Base-by-base conservation (phyloP, 2,329 filamentous ascomycete species). In the Neoascochyta sp. region DNA sequence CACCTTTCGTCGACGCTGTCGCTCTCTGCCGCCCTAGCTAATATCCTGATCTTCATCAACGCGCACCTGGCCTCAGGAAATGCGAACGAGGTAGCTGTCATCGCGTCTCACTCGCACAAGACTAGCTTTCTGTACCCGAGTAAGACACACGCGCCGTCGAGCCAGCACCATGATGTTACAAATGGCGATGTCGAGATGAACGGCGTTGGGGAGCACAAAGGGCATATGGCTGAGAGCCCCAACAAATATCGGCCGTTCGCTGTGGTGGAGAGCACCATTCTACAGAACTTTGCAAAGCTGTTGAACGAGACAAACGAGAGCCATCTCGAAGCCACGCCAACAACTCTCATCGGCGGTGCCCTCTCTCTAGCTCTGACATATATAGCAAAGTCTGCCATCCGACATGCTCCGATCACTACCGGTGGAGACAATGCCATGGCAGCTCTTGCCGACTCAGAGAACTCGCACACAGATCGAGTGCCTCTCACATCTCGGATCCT, bases 201-300 rank as follows among this genome's bases (percentile, higher is more conserved):
- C 59, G 41, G 54, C 27, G 47, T 43, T 14, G 41, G 35, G 12
- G 29, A 36, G 14, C 36, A 23, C 17, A 36, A 26, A 27, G 29
- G 50, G 41, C 12, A 57, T 54, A 19, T 51, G 13, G 46, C 53
- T 24, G 63, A 66, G 41, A 62, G 70, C 52, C 81, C 85, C 26
- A 95, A 95, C 70, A 96, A 96, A 66, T 96, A 92, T 66, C 84
- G 88, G 0, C 86, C 88, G 26, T 96, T 96, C 61, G 81, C 86
- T 12, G 75, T 88, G 37, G 81, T 98, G 49, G 90, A 98, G 63
- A 73, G 82, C 36, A 80, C 84, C 39, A 79, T 98, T 33, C 72
- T 92, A 21, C 66, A 71, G 11, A 87, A 87, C 28, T 75, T 96
- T 17, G 77, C 77, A 16, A 65, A 70, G n/a, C 76, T 98, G 34